Evolutionary conservation across 2,329 filamentous ascomycete genomes (phyloP), one percentile per base, ranked within the genome.

Genomic region (Huntiella savannae): DNA sequence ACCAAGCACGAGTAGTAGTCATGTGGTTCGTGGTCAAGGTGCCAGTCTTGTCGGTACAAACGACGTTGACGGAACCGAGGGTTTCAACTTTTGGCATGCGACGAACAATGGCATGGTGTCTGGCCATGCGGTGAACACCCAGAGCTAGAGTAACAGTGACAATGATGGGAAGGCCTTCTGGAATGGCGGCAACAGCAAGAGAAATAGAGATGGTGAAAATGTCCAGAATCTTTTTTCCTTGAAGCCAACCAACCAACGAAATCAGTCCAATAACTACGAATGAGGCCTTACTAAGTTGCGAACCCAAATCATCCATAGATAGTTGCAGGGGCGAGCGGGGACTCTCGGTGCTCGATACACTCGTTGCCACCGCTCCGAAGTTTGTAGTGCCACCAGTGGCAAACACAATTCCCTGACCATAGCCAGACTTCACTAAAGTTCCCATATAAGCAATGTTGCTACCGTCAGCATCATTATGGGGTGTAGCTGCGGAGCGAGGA

Each of bases 371-470:
- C 43, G 85, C 88, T 37, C 91, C 91, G 61, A 98, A 96, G 56
- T 96, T 86, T 0, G 92, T 98, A 49, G 83, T 77, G 32, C 82
- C 82, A 47, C 92, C 92, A 5, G 91, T 98, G 6, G 87, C 86
- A 59, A 95, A 92, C n/a, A 98, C 91, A 53, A 98, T 79, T 38
- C 91, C 91, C 60, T 94, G 87, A 0, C 91, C 91, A 56, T 98
- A 81, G 8, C 91, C 91, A 33, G 88, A 95, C 53, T 88, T 84
- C 33, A 98, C 86, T 53, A 98, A 63, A 2, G 91, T 98, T 22
- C 91, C 91, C 87, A 98, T 96, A 60, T 95, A 96, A 2, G 87
- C 91, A 59, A 98, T 87, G 56, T 98, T 96, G 55, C 81, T 82
- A 54, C 79, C 75, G 46, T 82, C 79, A 51, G 82, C 82, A 50